Percentiles rank a stretch among this genome's conserved stretches.
These are phyloP conservation scores for Trypanosoma avium DNA, from an alignment of 208 protist species.

Conservation along the genomic window DNA sequence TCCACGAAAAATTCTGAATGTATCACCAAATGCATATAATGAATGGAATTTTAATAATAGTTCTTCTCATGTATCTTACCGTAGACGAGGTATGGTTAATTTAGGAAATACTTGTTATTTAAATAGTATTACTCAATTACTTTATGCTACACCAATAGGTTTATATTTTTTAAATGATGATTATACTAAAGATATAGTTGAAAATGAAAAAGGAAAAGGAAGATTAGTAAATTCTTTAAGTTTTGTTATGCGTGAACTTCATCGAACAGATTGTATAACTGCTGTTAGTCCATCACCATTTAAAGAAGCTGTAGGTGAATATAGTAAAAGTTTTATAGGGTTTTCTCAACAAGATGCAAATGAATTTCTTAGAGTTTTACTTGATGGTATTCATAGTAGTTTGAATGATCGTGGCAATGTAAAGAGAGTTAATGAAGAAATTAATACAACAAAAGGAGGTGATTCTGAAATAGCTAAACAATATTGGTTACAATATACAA, in stretches of 20 bases:
- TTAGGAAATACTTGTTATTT: conserved; percentile 94
- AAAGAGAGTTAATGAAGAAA: conserved; percentile 36
- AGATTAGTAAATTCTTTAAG: conserved; percentile 69
- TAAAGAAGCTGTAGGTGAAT: conserved; percentile 69
- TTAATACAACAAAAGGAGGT: conserved; percentile 66
- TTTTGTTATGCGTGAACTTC: conserved; percentile 82
- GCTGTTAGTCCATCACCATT: conserved; percentile 80
- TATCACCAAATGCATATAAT: conserved; percentile 28
- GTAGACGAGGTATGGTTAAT: conserved; percentile 83
- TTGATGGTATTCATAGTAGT: conserved; percentile 92
- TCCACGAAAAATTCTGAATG: conserved; percentile 6
- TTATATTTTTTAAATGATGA: conserved; percentile 86
- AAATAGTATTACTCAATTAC: conserved; percentile 86
- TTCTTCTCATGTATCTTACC: conserved; percentile 16
- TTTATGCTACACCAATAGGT: conserved; percentile 80
- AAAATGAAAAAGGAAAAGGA: conserved; percentile 27
- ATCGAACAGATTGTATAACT: conserved; percentile 40
- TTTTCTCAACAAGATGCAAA: conserved; percentile 90
- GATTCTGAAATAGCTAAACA: conserved; percentile 75
- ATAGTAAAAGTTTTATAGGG: conserved; percentile 73
- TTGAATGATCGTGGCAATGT: conserved; percentile 70
- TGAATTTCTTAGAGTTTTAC: conserved; percentile 89
- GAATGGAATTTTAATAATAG: conserved; percentile 33
- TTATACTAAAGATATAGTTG: conserved; percentile 54
- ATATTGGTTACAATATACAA: conserved; percentile 76